Evolutionary conservation across 2,329 filamentous ascomycete genomes (phyloP), one percentile per base, ranked within the genome.

Genomic region (Fusarium sp.): DNA sequence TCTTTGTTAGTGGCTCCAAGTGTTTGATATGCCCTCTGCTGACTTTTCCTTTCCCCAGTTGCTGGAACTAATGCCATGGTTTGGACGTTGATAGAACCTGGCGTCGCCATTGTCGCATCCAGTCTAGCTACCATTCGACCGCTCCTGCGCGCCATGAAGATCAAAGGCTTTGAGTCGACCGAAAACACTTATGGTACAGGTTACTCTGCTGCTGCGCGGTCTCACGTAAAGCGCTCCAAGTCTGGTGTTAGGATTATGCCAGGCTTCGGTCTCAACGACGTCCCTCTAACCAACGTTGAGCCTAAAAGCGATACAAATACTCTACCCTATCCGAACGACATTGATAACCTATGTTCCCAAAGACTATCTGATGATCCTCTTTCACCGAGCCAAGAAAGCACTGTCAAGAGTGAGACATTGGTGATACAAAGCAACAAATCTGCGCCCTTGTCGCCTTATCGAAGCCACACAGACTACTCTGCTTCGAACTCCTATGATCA

Each of bases 21-120:
- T 36, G 14, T 27, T 19, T 33, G 13, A 8, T 46, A 21, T 37
- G 49, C 9, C 9, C 9, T 7, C 15, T 23, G 19, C 66, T 72
- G 43, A 74, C 44, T 8, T 14, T 15, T 1, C 31, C 9, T 33
- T 41, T 37, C 9, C 2, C 21, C 27, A 83, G 81, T 76, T 67
- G 75, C 77, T 48, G 80, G 77, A 19, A 84, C 82, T 4, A 75
- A 83, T 56, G 78, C 82, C 32, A 82, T 83, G 78, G 76, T 84
- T 7, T 85, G 83, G 83, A 84, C 81, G 9, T 72, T 85, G n/a
- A 74, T 85, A 49, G 83, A 85, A 65, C 82, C 82, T 2, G 82
- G 82, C 6, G 78, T 85, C 19, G 82, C 82, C 55, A 85, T 85
- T 41, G 70, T 81, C 23, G 83, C 83, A 11, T 79, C 82, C 2